These are phyloP conservation scores for Chaetothyriales sp. DNA, from an alignment of 2,329 filamentous ascomycete species.

Conservation along the genomic window DNA sequence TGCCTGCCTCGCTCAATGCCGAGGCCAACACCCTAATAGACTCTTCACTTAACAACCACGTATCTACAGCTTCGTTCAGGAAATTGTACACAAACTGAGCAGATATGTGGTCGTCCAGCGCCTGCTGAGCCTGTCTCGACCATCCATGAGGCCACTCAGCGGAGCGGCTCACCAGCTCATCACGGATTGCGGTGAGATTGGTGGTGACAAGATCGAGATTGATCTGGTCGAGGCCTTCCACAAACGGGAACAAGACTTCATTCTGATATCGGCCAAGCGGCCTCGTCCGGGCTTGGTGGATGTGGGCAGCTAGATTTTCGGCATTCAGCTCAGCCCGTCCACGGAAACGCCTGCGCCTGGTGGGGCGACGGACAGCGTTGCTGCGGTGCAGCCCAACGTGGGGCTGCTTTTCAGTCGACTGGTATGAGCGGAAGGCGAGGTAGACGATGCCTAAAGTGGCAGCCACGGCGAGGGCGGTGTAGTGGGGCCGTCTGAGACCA, in stretches of 20 bases:
- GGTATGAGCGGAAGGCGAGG: conserved; percentile 8
- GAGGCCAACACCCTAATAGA: conserved; percentile 6
- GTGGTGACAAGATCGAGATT: not conserved
- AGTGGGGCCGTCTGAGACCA: not conserved
- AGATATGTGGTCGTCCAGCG: not conserved
- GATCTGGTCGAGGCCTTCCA: conserved; percentile 3
- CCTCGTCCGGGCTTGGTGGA: not conserved
- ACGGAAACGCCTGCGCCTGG: conserved; percentile 9
- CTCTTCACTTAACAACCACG: conserved; percentile 1
- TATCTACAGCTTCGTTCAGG: not conserved
- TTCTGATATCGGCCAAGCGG: conserved; percentile 11
- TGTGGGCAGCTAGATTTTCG: not conserved
- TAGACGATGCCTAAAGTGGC: conserved; percentile 9
- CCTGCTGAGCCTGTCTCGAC: not conserved
- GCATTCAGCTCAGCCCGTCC: conserved; percentile 4
- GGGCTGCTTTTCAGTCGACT: not conserved
- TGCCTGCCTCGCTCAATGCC: conserved; percentile 5
- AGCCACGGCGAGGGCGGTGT: conserved; percentile 6
- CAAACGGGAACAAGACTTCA: conserved; percentile 7
- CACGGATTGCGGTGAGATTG: not conserved
- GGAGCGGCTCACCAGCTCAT: not conserved
- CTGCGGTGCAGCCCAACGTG: conserved; percentile 14
- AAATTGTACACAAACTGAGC: not conserved
- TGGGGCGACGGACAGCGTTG: conserved; percentile 16
- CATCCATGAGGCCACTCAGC: not conserved